phyloP scores from a whole-genome alignment of 164 flowering plant species.

The Stephania yunnanensis region DNA sequence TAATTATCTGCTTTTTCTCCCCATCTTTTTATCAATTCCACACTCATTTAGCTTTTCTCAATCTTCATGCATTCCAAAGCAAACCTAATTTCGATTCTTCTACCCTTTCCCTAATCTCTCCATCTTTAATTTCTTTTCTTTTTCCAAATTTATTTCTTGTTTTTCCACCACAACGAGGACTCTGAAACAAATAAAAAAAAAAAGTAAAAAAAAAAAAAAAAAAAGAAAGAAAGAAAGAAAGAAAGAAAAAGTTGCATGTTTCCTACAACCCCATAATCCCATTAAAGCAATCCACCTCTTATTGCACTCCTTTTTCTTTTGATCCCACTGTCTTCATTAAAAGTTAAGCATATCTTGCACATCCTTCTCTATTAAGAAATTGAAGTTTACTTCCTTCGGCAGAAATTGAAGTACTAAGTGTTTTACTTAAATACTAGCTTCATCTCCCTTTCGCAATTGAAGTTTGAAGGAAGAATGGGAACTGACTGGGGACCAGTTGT shows the following conservation, averaged over 20 bases:
- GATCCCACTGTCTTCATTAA: constrained; percentile 21
- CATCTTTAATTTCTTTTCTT: background rate
- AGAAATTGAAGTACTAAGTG: background rate
- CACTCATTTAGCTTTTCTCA: background rate
- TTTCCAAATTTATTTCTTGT: background rate
- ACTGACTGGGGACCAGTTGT: constrained; percentile 51
- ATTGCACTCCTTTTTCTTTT: background rate
- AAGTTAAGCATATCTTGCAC: constrained; percentile 3
- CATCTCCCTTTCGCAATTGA: background rate
- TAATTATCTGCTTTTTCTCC: background rate
- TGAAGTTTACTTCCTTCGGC: background rate
- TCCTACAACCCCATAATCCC: background rate
- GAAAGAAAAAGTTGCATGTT: background rate
- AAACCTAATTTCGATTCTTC: background rate
- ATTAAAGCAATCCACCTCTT: background rate
- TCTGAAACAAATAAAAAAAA: background rate
- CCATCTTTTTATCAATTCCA: background rate
- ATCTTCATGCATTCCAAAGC: background rate
- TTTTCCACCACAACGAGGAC: background rate
- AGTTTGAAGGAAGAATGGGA: constrained; percentile 24
- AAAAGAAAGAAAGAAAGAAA: background rate
- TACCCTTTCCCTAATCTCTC: background rate
- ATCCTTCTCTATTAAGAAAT: constrained; percentile 1
- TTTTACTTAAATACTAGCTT: background rate
- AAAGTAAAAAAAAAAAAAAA: background rate